Percentiles rank a stretch among this genome's conserved stretches.
Conservation (phyloP, 140 eudicot genomes). For the Bidens hawaiensis region DNA sequence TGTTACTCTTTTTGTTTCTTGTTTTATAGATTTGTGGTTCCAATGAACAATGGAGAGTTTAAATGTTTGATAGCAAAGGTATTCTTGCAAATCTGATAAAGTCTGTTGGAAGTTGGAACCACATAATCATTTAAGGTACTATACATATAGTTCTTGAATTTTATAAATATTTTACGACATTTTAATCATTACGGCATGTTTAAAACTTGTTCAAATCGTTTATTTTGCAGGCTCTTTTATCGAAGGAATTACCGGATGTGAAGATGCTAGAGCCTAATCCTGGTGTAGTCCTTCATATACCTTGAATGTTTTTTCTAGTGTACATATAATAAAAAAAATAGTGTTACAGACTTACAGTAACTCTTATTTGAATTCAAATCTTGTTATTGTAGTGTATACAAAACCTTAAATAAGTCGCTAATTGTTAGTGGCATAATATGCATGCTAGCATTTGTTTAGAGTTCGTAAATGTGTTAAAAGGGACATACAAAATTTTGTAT, state of each 20-base stretch:
- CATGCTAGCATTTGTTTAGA: neutral
- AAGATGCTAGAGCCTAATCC: slow-evolving; percentile 68
- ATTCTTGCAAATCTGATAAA: slow-evolving; percentile 56
- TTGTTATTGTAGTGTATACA: neutral
- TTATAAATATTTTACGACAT: no score
- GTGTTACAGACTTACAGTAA: no score
- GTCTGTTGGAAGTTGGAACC: slow-evolving; percentile 76
- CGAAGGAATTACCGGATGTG: slow-evolving; percentile 58
- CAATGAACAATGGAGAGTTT: slow-evolving; percentile 93
- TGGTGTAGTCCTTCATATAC: slow-evolving; percentile 54
- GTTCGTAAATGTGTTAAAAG: neutral
- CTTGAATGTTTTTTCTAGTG: neutral
- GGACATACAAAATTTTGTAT: neutral
- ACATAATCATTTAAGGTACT: slow-evolving; percentile 83
- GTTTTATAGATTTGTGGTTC: slow-evolving; percentile 61
- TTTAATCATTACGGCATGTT: neutral
- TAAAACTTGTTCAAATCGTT: no score
- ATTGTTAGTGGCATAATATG: neutral
- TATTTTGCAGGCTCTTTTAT: slow-evolving; percentile 53
- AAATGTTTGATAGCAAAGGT: slow-evolving; percentile 88
- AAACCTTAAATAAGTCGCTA: neutral
- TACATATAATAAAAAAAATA: neutral
- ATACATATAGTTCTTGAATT: no score
- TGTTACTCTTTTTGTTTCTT: neutral
- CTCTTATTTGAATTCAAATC: neutral